Percentiles rank a stretch among this genome's conserved stretches.
These are phyloP conservation scores for Cenococcum geophilum DNA, from an alignment of 495 filamentous ascomycete genomes.

Conservation along the genomic window DNA sequence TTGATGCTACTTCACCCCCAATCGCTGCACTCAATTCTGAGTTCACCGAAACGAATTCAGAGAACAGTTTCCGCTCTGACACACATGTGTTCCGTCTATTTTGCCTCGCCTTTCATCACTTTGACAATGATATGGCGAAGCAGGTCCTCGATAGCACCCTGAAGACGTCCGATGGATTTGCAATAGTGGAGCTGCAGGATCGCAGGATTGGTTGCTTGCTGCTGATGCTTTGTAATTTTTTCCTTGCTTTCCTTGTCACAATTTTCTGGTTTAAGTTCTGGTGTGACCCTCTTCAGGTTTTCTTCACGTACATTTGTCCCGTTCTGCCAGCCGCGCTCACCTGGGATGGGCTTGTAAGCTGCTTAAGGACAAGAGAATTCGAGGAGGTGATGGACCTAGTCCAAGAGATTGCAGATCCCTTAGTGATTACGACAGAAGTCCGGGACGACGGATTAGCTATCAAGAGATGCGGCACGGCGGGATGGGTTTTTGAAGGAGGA, in stretches of 20 bases:
- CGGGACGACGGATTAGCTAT: not conserved
- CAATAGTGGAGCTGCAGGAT: conserved; percentile 69
- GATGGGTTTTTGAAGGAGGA: conserved; percentile 24
- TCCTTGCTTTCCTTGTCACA: conserved; percentile 47
- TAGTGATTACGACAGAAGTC: not conserved
- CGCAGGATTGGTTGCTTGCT: conserved; percentile 50
- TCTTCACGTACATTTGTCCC: conserved; percentile 61
- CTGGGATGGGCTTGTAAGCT: conserved; percentile 62
- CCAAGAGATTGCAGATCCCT: conserved; percentile 11
- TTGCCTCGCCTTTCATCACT: conserved; percentile 73
- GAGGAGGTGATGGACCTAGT: conserved; percentile 57
- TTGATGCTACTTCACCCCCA: conserved; percentile 57
- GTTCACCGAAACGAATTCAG: not conserved
- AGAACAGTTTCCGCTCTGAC: not conserved
- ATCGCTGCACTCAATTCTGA: conserved; percentile 39
- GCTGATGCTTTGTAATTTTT: conserved; percentile 48
- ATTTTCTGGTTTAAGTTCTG: conserved; percentile 48
- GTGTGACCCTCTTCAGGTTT: conserved; percentile 47
- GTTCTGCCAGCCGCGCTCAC: conserved; percentile 57
- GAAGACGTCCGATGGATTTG: conserved; percentile 58
- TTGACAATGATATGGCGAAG: conserved; percentile 54
- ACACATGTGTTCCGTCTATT: conserved; percentile 57
- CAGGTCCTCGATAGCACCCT: conserved; percentile 57
- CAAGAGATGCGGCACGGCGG: conserved; percentile 11
- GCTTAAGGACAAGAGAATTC: conserved; percentile 56